phyloP scores from a whole-genome alignment of 2,329 filamentous ascomycete genomes.

The Beauveria medogensis region DNA sequence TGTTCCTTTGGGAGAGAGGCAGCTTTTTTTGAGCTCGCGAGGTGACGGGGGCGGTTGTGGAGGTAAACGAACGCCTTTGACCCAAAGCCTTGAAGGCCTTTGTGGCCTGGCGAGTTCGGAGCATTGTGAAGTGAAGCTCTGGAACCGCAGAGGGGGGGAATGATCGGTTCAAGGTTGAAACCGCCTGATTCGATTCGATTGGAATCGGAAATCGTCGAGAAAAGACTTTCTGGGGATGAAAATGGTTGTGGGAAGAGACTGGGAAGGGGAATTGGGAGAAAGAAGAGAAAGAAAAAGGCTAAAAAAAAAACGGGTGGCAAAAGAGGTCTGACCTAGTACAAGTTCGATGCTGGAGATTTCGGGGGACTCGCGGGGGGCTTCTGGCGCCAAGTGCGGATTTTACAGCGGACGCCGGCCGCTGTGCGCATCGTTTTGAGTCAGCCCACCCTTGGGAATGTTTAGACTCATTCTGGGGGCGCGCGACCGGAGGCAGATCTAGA shows the following conservation, averaged over 20 bases:
- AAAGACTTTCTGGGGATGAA: not conserved
- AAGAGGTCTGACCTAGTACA: not conserved
- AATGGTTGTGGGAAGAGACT: conserved; percentile 13
- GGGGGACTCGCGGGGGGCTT: not conserved
- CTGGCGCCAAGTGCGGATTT: not conserved
- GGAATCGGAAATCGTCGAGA: not conserved
- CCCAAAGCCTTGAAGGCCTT: conserved; percentile 38
- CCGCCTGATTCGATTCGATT: not conserved
- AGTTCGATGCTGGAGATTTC: not conserved
- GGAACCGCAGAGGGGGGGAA: not conserved
- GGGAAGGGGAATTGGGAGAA: not conserved
- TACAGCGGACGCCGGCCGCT: not conserved
- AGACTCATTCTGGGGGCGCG: not conserved
- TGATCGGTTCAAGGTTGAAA: not conserved
- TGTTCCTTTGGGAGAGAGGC: conserved; percentile 35
- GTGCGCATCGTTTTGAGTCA: not conserved
- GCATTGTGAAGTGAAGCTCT: conserved; percentile 30
- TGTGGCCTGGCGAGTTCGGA: conserved; percentile 39
- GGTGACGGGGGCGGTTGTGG: conserved; percentile 29
- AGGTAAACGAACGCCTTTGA: conserved; percentile 33
- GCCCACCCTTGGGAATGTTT: not conserved
- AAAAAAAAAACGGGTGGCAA: conserved; percentile 7
- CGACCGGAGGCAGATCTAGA: not conserved
- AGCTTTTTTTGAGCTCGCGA: conserved; percentile 32
- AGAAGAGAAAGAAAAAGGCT: conserved; percentile 8